Evolutionary conservation across 345 rosid species (phyloP).

Genomic region (Citrus glauca): DNA sequence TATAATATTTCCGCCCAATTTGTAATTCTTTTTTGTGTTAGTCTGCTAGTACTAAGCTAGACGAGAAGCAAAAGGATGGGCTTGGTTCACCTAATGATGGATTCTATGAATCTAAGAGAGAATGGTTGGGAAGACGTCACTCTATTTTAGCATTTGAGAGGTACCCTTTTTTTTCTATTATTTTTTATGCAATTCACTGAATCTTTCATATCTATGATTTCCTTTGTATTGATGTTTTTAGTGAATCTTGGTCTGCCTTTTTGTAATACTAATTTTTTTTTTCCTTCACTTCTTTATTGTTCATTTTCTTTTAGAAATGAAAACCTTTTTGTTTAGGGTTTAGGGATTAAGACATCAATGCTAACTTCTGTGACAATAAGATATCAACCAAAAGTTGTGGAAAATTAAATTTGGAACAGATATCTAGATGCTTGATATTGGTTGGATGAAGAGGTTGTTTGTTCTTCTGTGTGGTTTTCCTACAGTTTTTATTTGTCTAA

Average conservation of each 20-base stretch:
- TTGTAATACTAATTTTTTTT: neutral
- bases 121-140: conserved; percentile 95
- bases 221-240: neutral
- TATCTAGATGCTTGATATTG: neutral
- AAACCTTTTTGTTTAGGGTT: neutral
- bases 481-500: neutral
- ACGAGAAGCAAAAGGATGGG: conserved; percentile 77
- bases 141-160: conserved; percentile 89
- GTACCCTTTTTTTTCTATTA: conserved; percentile 24
- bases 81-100: conserved; percentile 82
- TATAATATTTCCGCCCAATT: neutral
- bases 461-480: neutral
- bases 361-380: neutral
- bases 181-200: neutral
- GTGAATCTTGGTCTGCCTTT: neutral
- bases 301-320: neutral
- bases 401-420: neutral
- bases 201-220: neutral
- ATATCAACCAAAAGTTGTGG: neutral
- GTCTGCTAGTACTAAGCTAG: conserved; percentile 76
- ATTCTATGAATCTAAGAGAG: conserved; percentile 94
- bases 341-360: neutral
- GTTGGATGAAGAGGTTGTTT: neutral
- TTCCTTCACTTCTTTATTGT: neutral
- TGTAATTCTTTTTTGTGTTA: conserved; percentile 23